Percentiles rank a stretch among this genome's conserved stretches.
These are phyloP conservation scores for Tirmania nivea DNA, from an alignment of 495 filamentous ascomycete genomes.

Conservation along the genomic window DNA sequence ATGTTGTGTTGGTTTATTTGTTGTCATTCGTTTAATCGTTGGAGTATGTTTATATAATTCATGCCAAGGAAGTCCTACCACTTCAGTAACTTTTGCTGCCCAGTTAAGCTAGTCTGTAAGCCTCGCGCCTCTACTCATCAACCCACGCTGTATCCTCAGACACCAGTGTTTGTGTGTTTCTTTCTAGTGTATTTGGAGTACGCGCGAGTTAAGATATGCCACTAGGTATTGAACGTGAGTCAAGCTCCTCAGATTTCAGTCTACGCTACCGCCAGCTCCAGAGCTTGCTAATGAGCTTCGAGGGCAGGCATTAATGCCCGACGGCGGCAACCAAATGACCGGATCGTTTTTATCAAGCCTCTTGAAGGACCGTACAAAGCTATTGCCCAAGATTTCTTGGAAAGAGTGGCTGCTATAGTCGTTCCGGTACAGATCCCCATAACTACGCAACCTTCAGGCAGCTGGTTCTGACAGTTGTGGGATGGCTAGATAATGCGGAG, in stretches of 20 bases:
- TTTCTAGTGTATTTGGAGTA: no score
- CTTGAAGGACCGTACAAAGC: slow-evolving; percentile 35
- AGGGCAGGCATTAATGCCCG: slow-evolving; percentile 33
- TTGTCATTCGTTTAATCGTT: no score
- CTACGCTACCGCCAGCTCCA: background rate
- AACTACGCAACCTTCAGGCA: no score
- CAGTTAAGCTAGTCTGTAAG: background rate
- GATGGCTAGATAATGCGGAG: slow-evolving; percentile 37
- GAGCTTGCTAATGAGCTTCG: background rate
- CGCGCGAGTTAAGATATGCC: slow-evolving; percentile 28
- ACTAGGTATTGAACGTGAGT: slow-evolving; percentile 36
- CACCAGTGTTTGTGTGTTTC: no score
- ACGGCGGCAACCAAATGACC: slow-evolving; percentile 40
- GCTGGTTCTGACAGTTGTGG: no score
- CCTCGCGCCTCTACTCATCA: background rate
- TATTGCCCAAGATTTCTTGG: slow-evolving; percentile 46
- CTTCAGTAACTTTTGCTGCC: background rate
- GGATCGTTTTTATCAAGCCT: slow-evolving; percentile 58
- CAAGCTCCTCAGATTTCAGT: background rate
- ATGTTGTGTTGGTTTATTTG: no score
- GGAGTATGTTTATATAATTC: no score
- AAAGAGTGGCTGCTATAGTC: slow-evolving; percentile 50
- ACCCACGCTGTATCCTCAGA: background rate
- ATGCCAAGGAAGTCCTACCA: no score
- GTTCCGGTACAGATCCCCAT: slow-evolving; percentile 6